Evolutionary conservation across 108 stramenopile species (phyloP).

Genomic region (Aurantiochytrium sp.): DNA sequence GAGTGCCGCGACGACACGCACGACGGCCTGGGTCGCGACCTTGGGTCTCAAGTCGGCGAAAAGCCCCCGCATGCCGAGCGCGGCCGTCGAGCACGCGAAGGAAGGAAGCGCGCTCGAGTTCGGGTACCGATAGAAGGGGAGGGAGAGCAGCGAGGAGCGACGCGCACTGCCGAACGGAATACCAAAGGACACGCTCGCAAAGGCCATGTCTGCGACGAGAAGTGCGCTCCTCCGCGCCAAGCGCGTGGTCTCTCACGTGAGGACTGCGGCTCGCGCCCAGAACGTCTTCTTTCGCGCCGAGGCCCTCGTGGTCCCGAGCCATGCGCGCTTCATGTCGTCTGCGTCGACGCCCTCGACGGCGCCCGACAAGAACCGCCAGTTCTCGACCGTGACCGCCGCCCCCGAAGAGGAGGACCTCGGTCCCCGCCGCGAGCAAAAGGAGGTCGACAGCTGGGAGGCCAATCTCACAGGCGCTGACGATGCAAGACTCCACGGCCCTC

Average conservation of each 20-base stretch:
- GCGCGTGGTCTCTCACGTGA: too few species aligned
- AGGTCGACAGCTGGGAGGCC: not conserved
- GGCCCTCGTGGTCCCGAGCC: not conserved
- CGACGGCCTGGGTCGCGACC: too few species aligned
- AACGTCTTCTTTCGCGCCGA: too few species aligned
- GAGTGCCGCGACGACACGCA: too few species aligned
- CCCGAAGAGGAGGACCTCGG: not conserved
- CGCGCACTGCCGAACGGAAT: not conserved
- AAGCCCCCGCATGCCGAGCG: constrained; percentile 13
- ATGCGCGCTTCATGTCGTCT: not conserved
- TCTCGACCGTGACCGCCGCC: not conserved
- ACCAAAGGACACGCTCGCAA: too few species aligned
- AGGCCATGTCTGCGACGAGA: too few species aligned
- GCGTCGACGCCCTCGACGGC: not conserved
- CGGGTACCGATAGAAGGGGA: not conserved
- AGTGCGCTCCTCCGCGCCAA: not conserved
- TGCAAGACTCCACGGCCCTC: not conserved
- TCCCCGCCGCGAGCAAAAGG: not conserved
- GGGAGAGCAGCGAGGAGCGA: not conserved
- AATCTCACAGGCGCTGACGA: constrained; percentile 28
- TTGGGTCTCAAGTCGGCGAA: too few species aligned
- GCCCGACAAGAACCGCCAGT: not conserved
- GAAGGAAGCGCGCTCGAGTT: constrained; percentile 13
- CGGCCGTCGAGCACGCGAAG: not conserved
- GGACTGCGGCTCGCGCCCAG: too few species aligned